Evolutionary conservation across 2,329 filamentous ascomycete species (phyloP).

Genomic region (Neodidymelliopsis sp.): DNA sequence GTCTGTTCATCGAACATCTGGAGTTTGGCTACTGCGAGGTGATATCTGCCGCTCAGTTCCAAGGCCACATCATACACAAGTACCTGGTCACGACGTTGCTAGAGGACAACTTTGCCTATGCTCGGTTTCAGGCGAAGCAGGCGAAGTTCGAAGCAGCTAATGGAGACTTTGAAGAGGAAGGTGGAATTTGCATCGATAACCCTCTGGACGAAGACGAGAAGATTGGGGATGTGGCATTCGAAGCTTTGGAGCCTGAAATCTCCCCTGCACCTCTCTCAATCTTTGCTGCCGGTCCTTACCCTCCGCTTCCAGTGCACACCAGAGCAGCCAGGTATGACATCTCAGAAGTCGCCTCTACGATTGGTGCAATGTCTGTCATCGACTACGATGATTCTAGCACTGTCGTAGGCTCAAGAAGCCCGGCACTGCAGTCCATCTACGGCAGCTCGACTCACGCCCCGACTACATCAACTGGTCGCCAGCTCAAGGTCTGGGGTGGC

Average conservation of each 20-base stretch:
- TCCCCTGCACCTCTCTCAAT: not conserved
- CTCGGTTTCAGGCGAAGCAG: conserved; percentile 41
- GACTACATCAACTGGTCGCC: conserved; percentile 13
- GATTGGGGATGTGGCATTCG: conserved; percentile 26
- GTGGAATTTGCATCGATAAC: conserved; percentile 31
- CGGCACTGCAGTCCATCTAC: not conserved
- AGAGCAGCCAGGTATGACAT: not conserved
- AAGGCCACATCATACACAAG: conserved; percentile 60
- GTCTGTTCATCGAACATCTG: conserved; percentile 61
- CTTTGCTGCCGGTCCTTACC: conserved; percentile 21
- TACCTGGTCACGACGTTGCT: conserved; percentile 52
- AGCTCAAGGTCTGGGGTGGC: conserved; percentile 33
- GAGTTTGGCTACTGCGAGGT: conserved; percentile 60
- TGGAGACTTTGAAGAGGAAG: conserved; percentile 40
- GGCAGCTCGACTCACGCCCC: conserved; percentile 1
- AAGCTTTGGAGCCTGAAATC: conserved; percentile 36
- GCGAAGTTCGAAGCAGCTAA: conserved; percentile 36
- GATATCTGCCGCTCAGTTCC: conserved; percentile 55
- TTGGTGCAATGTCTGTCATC: conserved; percentile 28
- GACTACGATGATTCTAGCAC: conserved; percentile 20
- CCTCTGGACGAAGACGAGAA: conserved; percentile 28
- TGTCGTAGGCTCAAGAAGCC: conserved; percentile 10
- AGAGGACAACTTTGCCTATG: conserved; percentile 20
- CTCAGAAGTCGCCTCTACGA: conserved; percentile 14
- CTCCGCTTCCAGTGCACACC: conserved; percentile 28